These are phyloP conservation scores for Lupinus albus DNA, from an alignment of 306 rosid genomes.

Conservation along the genomic window DNA sequence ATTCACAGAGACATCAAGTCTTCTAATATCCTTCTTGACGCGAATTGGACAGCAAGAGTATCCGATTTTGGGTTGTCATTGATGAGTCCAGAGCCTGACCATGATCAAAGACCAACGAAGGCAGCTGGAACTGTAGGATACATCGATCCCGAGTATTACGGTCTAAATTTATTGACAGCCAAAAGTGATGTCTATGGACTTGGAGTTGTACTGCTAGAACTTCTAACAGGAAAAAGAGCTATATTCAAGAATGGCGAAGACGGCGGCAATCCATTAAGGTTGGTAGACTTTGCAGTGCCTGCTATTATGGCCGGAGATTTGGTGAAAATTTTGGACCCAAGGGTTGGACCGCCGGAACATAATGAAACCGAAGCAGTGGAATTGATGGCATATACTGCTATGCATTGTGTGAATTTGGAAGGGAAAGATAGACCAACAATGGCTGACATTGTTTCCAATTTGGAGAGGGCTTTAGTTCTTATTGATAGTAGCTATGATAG, in stretches of 20 bases:
- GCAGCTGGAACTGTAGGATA: constrained; percentile 91
- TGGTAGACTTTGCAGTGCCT: constrained; percentile 84
- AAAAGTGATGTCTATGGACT: constrained; percentile 95
- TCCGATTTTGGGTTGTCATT: constrained; percentile 90
- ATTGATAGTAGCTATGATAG: constrained; percentile 68
- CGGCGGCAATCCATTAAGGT: constrained; percentile 63
- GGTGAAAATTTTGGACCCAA: constrained; percentile 61
- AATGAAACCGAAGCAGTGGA: constrained; percentile 85
- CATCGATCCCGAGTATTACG: constrained; percentile 96
- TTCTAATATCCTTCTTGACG: constrained; percentile 78
- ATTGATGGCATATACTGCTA: constrained; percentile 71
- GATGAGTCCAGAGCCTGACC: constrained; percentile 67
- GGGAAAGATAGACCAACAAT: constrained; percentile 93
- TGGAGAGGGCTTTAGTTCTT: constrained; percentile 68
- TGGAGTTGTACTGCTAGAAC: constrained; percentile 82
- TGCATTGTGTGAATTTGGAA: constrained; percentile 86
- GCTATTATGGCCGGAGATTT: constrained; percentile 71
- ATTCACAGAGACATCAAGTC: constrained; percentile 92
- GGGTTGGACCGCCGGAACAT: constrained; percentile 65
- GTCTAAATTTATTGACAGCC: constrained; percentile 77
- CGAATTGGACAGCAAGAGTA: constrained; percentile 75
- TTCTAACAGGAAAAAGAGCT: constrained; percentile 90
- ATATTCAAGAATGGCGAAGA: constrained; percentile 63
- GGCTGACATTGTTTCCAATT: constrained; percentile 80
- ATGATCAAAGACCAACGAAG: constrained; percentile 54